Evolutionary conservation across 208 protist species (phyloP), one percentile per base, ranked within the genome.

Genomic region (Spongospora subterranea): DNA sequence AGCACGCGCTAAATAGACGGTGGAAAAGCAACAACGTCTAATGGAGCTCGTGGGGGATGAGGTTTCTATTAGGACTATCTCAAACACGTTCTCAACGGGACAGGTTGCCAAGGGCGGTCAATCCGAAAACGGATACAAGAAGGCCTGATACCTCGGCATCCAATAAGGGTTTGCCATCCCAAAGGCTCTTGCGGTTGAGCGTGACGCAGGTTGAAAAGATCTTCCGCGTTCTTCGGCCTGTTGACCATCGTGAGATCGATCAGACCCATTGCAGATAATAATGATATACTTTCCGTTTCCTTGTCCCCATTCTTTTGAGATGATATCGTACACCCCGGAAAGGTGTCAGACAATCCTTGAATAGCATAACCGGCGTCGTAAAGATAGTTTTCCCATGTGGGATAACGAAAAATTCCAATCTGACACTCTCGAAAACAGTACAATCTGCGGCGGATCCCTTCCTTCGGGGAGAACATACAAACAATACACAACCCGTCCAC

Each of bases 291-390:
- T 60, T 60, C 24, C 13, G 50, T 60, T 60, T 60, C 17, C 71
- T 82, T 82, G 6, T 82, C 40, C 40, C 40, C 71, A 82, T 82
- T 82, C 71, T 82, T 43, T 35, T n/a, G 11, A 82, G n/a, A 82
- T 82, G 71, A 82, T 82, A 82, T 45, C 71, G 71, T 45, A 82
- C 71, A 40, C 71, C 71, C 6, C 71, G 71, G n/a, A 45, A 82
- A 20, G 35, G 71, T 6, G 71, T 82, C 71, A 82, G 40, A n/a
- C 71, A 39, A 82, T 82, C n/a, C n/a, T 35, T 45, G 17, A n/a
- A 6, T 43, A 82, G n/a, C 17, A 6, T n/a, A 35, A 45, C 17
- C n/a, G 17, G 17, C 17, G 71, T n/a, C 6, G 6, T n/a, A 6
- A 6, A 6, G 17, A 82, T 20, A n/a, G 6, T 40, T 82, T 82